Percentiles rank a stretch among this genome's conserved stretches.
Conservation (phyloP, 108 stramenopile species). For the Schizochytrium sp. region DNA sequence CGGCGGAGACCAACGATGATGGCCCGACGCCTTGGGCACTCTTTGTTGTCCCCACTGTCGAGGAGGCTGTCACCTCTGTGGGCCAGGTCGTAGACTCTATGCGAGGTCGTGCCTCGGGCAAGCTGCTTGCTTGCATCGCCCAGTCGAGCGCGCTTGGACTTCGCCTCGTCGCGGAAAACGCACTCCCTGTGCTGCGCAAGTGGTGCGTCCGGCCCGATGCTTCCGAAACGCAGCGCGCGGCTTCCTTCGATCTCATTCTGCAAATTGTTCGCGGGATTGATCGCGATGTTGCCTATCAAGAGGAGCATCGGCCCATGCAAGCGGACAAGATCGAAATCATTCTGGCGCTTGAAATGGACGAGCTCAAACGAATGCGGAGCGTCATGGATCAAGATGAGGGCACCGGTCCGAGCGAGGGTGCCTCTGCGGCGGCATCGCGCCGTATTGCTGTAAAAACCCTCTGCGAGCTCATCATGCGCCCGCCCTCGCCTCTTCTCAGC, state of each 20-base stretch:
- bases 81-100: neutral
- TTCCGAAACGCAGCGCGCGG: neutral
- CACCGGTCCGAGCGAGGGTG: neutral
- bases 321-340: neutral
- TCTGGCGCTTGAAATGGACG: neutral
- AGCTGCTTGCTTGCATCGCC: neutral
- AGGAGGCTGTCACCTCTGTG: neutral
- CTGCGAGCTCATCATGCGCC: neutral
- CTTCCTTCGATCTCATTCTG: neutral
- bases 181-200: neutral
- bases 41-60: neutral
- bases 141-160: neutral
- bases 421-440: neutral
- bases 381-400: neutral
- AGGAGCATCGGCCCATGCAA: neutral
- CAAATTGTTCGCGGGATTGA: neutral
- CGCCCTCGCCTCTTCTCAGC: neutral
- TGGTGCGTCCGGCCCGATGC: constrained; percentile 9
- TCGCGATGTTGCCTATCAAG: neutral
- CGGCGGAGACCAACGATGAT: neutral
- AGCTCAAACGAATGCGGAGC: neutral
- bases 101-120: neutral
- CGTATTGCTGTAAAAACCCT: neutral
- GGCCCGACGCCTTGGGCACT: neutral
- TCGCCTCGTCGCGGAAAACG: neutral